Conservation (phyloP, 2,329 filamentous ascomycete genomes). For the Epichloe uncinata region DNA sequence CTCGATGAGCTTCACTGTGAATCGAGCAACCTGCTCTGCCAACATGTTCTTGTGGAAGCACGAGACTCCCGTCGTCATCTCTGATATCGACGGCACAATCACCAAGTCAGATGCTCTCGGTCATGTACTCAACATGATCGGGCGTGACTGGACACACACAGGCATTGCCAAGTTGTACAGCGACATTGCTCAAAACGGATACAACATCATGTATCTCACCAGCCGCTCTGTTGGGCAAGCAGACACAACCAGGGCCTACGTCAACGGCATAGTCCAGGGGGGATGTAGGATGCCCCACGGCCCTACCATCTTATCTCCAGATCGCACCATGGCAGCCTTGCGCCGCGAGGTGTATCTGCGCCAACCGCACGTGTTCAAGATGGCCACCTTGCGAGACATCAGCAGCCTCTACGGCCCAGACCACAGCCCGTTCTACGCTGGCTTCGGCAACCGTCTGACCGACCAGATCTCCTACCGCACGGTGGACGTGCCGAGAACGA, state of each 20-base stretch:
- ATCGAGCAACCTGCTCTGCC: conserved; percentile 80
- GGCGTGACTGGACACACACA: conserved; percentile 93
- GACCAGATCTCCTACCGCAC: conserved; percentile 93
- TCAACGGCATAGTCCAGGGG: conserved; percentile 85
- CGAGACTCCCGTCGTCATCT: conserved; percentile 89
- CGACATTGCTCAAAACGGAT: conserved; percentile 88
- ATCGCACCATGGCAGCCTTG: conserved; percentile 86
- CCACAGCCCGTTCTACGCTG: conserved; percentile 82
- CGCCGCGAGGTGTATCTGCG: conserved; percentile 86
- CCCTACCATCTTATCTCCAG: conserved; percentile 88
- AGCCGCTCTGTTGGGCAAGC: conserved; percentile 88
- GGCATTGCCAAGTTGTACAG: conserved; percentile 96
- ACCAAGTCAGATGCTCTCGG: conserved; percentile 94
- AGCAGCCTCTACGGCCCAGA: conserved; percentile 70
- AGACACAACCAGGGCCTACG: conserved; percentile 77
- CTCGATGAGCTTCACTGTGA: conserved; percentile 90
- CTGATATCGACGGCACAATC: conserved; percentile 96
- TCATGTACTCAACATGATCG: conserved; percentile 92
- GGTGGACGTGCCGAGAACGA: conserved; percentile 84
- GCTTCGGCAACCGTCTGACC: conserved; percentile 91
- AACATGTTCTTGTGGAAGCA: conserved; percentile 91
- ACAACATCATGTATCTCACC: conserved; percentile 97
- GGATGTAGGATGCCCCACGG: conserved; percentile 75
- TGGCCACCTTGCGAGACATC: conserved; percentile 94
- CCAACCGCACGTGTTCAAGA: conserved; percentile 98